Percentiles rank a stretch among this genome's conserved stretches.
Conservation (phyloP, 768 basidiomycete species). For the Mycena galopus region DNA sequence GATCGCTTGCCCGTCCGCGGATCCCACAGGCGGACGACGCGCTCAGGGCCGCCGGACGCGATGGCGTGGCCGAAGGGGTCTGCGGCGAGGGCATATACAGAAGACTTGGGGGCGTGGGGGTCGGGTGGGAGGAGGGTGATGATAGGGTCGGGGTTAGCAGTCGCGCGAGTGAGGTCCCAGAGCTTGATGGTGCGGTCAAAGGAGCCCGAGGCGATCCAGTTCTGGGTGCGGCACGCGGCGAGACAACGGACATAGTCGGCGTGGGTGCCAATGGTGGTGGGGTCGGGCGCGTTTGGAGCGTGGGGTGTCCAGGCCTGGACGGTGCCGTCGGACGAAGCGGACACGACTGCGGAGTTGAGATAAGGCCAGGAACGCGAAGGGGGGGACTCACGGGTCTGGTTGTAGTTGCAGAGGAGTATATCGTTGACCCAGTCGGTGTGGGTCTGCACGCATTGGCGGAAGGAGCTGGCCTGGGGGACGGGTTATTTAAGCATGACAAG, state of each 20-base stretch:
- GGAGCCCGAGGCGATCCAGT: constrained; percentile 93
- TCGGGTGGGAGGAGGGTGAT: constrained; percentile 79
- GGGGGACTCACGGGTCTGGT: constrained; percentile 80
- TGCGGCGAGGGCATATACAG: constrained; percentile 82
- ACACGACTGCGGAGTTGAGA: constrained; percentile 70
- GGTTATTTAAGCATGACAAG: background rate
- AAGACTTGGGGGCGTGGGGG: constrained; percentile 73
- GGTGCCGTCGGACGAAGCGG: constrained; percentile 96
- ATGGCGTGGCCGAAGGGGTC: constrained; percentile 86
- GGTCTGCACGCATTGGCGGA: constrained; percentile 89
- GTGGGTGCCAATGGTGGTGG: constrained; percentile 79
- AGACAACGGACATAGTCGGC: constrained; percentile 90
- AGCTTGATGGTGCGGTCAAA: constrained; percentile 95
- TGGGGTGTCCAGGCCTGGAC: constrained; percentile 96
- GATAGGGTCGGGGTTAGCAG: constrained; percentile 57
- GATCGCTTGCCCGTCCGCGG: constrained; percentile 86
- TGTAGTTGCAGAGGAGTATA: constrained; percentile 89
- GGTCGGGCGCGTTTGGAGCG: constrained; percentile 66
- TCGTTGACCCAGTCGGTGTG: constrained; percentile 99
- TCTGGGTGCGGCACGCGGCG: constrained; percentile 79
- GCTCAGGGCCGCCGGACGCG: constrained; percentile 92
- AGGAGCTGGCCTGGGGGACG: constrained; percentile 64
- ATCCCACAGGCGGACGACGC: constrained; percentile 94
- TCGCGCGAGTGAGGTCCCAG: constrained; percentile 82
- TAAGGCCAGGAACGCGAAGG: background rate